Evolutionary conservation across 306 rosid genomes (phyloP), one percentile per base, ranked within the genome.

Genomic region (Sesbania bispinosa): DNA sequence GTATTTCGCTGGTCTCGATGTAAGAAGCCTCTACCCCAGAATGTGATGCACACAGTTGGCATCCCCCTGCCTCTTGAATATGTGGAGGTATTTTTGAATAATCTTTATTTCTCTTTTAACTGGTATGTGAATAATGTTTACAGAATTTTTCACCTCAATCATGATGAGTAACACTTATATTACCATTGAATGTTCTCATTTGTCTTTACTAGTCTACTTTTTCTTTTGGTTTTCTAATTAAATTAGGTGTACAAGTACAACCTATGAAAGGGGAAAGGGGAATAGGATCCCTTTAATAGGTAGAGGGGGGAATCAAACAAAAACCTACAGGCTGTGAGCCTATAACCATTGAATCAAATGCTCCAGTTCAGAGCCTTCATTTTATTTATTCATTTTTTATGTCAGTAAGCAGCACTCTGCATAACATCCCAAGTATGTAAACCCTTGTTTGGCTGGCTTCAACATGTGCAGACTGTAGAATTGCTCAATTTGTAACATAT

Each of bases 1-100:
- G 85, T 69, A 76, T 93, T 93, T 64, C 92, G 98, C 24, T 93
- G 98, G 98, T 82, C 96, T 75, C 89, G 94, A 10, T 93, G 98
- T 73, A 90, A 87, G 87, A 90, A 63, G 79, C 92, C 96, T 41
- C 88, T 93, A 24, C 94, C 97, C 9, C 98, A 93, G 88, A 83
- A 84, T 81, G 70, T 83, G 43, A 90, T 87, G 96, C 88, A 87
- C 55, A 64, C 89, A 0, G 61, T 93, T 32, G 98, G 97, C 64
- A 84, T 93, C 79, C 98, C 97, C 10, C 82, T 93, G 38, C 97
- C 98, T 26, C 82, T 69, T 69, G 98, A 90, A 62, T 76, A 90
- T 59, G 83, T 90, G 46, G 97, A 93, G 98, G 98, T 90, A 88
- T 79, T 32, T 43, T 53, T 11, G 23, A 61, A 27, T 69, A 35